Conservation (phyloP, 805 yeast species). For the Ogataea ganodermae region DNA sequence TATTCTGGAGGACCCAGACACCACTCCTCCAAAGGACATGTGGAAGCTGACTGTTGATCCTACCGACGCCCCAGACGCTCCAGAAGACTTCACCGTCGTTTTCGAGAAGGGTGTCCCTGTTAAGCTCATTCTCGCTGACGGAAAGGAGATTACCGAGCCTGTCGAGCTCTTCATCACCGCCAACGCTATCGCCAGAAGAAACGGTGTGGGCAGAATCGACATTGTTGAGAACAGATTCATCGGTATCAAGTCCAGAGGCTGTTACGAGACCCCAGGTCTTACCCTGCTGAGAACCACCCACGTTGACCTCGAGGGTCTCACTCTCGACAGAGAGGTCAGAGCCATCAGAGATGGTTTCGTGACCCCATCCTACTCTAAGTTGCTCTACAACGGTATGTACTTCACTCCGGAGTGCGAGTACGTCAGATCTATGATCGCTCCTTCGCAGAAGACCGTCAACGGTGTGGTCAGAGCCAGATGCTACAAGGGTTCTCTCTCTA, state of each 20-base stretch:
- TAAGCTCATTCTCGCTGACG: constrained; percentile 70
- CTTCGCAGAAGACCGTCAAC: constrained; percentile 93
- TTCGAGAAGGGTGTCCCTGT: constrained; percentile 87
- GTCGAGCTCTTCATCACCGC: constrained; percentile 92
- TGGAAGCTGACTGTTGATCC: constrained; percentile 99
- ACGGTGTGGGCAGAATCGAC: constrained; percentile 99
- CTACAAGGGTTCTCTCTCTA: constrained; percentile 84
- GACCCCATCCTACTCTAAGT: constrained; percentile 85
- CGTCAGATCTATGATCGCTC: constrained; percentile 88
- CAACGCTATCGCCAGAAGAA: constrained; percentile 94
- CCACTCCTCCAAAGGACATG: constrained; percentile 99
- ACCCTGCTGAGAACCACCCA: constrained; percentile 92
- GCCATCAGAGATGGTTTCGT: constrained; percentile 95
- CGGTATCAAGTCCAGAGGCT: constrained; percentile 98
- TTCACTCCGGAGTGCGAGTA: constrained; percentile 98
- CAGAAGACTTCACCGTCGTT: constrained; percentile 83
- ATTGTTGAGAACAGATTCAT: constrained; percentile 99
- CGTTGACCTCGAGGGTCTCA: constrained; percentile 95
- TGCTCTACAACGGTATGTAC: constrained; percentile 95
- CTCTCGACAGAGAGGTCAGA: constrained; percentile 96
- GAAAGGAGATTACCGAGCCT: constrained; percentile 69
- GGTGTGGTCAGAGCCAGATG: constrained; percentile 93
- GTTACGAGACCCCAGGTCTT: constrained; percentile 99
- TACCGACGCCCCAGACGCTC: constrained; percentile 87
- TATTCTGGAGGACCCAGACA: constrained; percentile 96